phyloP scores from a whole-genome alignment of 345 rosid species.

The Hirschfeldia incana region DNA sequence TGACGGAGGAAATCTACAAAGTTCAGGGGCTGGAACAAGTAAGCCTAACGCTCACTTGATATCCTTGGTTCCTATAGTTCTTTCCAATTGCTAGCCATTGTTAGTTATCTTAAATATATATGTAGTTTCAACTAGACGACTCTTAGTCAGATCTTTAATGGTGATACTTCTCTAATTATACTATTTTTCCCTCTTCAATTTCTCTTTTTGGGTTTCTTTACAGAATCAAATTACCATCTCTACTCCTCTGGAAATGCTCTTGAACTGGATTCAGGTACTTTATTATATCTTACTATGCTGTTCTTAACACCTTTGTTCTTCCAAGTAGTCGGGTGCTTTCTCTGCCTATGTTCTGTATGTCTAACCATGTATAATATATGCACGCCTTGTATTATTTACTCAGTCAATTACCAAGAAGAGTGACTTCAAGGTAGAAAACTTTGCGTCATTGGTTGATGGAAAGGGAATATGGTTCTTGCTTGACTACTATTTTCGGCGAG shows the following conservation, averaged over 20 bases:
- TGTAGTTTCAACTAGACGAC: slow-evolving; percentile 1
- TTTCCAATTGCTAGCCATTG: background rate
- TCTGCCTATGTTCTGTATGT: slow-evolving; percentile 6
- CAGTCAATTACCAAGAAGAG: slow-evolving; percentile 71
- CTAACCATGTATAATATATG: slow-evolving; percentile 21
- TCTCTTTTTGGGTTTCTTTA: slow-evolving; percentile 7
- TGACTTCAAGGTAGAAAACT: slow-evolving; percentile 51
- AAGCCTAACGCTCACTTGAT: slow-evolving; percentile 36
- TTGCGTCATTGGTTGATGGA: slow-evolving; percentile 74
- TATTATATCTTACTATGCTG: background rate
- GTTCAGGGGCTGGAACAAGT: slow-evolving; percentile 55
- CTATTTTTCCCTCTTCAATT: slow-evolving; percentile 1
- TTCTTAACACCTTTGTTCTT: background rate
- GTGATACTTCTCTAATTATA: background rate
- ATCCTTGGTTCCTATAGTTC: background rate
- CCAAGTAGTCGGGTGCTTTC: background rate
- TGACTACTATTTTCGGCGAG: slow-evolving; percentile 84
- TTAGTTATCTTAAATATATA: slow-evolving; percentile 1
- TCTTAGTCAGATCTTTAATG: slow-evolving; percentile 1
- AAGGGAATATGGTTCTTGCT: slow-evolving; percentile 96
- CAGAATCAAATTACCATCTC: slow-evolving; percentile 41
- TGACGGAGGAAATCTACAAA: slow-evolving; percentile 62
- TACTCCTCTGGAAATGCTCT: slow-evolving; percentile 60
- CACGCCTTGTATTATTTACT: slow-evolving; percentile 28
- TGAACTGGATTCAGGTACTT: slow-evolving; percentile 83